Evolutionary conservation across 495 filamentous ascomycete genomes (phyloP).

Genomic region (Lophium mytilinum): DNA sequence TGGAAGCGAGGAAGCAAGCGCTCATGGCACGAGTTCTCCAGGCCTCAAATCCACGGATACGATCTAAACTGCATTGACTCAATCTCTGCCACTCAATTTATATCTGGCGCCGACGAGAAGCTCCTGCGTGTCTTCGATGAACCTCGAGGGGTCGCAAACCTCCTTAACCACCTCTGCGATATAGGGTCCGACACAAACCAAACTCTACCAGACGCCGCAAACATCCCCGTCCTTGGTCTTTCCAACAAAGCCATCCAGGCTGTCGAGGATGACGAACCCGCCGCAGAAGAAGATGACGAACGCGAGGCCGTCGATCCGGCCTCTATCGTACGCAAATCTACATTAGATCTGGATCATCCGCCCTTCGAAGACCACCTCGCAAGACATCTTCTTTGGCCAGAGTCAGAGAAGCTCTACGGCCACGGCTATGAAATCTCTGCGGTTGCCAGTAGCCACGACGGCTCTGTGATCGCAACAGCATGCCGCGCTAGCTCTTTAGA

Average conservation of each 20-base stretch:
- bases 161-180: slow-evolving; percentile 62
- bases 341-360: slow-evolving; percentile 52
- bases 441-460: slow-evolving; percentile 70
- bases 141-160: slow-evolving; percentile 69
- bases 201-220: slow-evolving; percentile 72
- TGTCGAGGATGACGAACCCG: slow-evolving; percentile 43
- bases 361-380: slow-evolving; percentile 84
- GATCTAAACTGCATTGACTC: slow-evolving; percentile 90
- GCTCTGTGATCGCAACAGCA: slow-evolving; percentile 74
- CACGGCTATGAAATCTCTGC: slow-evolving; percentile 98
- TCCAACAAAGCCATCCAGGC: slow-evolving; percentile 86
- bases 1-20: slow-evolving; percentile 52
- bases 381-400: slow-evolving; percentile 89
- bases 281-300: slow-evolving; percentile 19
- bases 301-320: slow-evolving; percentile 24
- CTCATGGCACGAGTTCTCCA: slow-evolving; percentile 91
- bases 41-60: slow-evolving; percentile 97
- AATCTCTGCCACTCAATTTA: slow-evolving; percentile 60
- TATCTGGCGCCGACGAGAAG: slow-evolving; percentile 98
- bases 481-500: slow-evolving; percentile 87
- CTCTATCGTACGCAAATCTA: slow-evolving; percentile 35
- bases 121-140: slow-evolving; percentile 89
- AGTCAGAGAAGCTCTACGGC: slow-evolving; percentile 93
- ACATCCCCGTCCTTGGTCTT: slow-evolving; percentile 87
- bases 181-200: slow-evolving; percentile 38